Evolutionary conservation across 768 basidiomycete species (phyloP).

Genomic region (Mycena haematopus): DNA sequence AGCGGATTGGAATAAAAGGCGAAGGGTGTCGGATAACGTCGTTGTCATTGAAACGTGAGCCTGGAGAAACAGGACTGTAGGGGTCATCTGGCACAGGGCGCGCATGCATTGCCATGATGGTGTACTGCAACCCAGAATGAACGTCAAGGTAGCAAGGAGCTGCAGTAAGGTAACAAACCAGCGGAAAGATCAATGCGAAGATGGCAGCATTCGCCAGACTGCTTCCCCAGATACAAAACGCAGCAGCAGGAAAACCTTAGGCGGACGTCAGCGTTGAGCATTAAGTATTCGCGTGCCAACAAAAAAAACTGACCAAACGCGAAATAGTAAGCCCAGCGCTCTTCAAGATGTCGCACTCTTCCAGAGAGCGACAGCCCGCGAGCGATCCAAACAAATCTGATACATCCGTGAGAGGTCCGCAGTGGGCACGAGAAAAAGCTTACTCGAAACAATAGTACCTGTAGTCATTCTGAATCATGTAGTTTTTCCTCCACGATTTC

Average conservation of each 20-base stretch:
- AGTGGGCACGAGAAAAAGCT: conserved; percentile 30
- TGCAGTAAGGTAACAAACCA: conserved; percentile 45
- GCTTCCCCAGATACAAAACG: conserved; percentile 74
- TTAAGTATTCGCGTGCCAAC: background rate
- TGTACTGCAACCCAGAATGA: conserved; percentile 59
- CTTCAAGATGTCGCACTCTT: conserved; percentile 78
- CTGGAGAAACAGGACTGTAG: conserved; percentile 59
- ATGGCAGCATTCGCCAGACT: conserved; percentile 81
- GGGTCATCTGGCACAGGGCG: conserved; percentile 78
- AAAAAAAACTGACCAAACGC: conserved; percentile 64
- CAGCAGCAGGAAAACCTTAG: conserved; percentile 72
- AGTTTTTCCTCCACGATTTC: background rate
- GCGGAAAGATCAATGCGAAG: conserved; percentile 84
- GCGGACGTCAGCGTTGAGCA: conserved; percentile 12
- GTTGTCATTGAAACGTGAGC: conserved; percentile 30
- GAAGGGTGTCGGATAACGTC: conserved; percentile 68
- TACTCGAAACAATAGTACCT: conserved; percentile 95
- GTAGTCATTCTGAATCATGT: conserved; percentile 11
- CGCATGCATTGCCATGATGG: conserved; percentile 85
- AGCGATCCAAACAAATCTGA: conserved; percentile 80
- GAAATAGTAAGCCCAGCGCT: conserved; percentile 89
- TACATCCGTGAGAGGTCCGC: conserved; percentile 25
- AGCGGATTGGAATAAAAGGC: conserved; percentile 79
- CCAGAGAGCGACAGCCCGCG: conserved; percentile 72
- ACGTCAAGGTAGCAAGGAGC: background rate